Percentiles rank a stretch among this genome's conserved stretches.
Evolutionary conservation across 371 early-diverging fungal species (phyloP).

Genomic region (Nematocida parisii): DNA sequence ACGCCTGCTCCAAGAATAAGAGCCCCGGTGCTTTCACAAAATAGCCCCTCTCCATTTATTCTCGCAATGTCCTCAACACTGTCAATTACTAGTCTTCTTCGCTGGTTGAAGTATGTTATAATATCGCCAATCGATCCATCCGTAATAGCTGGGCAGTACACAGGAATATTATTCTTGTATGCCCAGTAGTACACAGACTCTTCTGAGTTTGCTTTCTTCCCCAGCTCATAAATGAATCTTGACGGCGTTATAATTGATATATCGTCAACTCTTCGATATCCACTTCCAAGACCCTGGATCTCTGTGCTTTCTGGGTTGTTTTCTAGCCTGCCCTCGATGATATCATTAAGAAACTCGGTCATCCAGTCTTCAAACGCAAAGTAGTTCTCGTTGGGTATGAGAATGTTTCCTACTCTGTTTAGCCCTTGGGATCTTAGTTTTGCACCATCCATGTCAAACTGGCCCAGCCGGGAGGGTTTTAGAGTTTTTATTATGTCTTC

Average conservation of each 20-base stretch:
- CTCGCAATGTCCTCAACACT: conserved; percentile 85
- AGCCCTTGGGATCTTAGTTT: conserved; percentile 82
- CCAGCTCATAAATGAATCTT: conserved; percentile 82
- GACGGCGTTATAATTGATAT: conserved; percentile 82
- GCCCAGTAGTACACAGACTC: conserved; percentile 93
- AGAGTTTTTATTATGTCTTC: conserved; percentile 98
- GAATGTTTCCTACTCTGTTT: conserved; percentile 93
- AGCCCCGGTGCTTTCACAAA: conserved; percentile 87
- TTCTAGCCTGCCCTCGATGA: conserved; percentile 69
- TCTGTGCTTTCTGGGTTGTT: neutral
- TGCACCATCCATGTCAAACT: conserved; percentile 77
- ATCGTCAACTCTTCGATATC: conserved; percentile 57
- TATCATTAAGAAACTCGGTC: conserved; percentile 81
- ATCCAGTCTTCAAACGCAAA: conserved; percentile 96
- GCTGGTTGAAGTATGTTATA: conserved; percentile 76
- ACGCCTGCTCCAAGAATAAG: conserved; percentile 96
- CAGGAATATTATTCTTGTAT: conserved; percentile 83
- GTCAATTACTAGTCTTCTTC: conserved; percentile 87
- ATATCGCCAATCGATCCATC: conserved; percentile 98
- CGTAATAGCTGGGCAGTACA: conserved; percentile 93
- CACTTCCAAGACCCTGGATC: conserved; percentile 4
- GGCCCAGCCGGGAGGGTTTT: conserved; percentile 81
- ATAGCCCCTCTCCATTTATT: conserved; percentile 87
- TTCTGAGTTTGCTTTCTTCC: conserved; percentile 86
- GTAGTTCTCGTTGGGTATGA: conserved; percentile 97